phyloP scores from a whole-genome alignment of 805 yeast species.

The Yarrowia hollandica region DNA sequence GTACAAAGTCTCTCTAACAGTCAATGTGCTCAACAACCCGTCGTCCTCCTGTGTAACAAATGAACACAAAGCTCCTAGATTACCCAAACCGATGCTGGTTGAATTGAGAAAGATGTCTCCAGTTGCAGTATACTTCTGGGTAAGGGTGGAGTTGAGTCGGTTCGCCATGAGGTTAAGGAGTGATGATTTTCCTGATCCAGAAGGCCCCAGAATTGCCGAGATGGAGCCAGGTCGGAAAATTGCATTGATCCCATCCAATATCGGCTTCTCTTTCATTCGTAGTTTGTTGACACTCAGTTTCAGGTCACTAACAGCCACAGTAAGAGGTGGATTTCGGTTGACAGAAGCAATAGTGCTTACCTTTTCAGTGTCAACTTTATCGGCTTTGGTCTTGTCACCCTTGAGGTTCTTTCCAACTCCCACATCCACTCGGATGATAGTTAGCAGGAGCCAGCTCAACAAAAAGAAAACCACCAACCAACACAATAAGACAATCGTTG shows the following conservation, averaged over 20 bases:
- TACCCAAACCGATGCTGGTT: not conserved
- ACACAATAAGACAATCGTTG: constrained; percentile 58
- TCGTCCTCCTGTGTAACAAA: constrained; percentile 83
- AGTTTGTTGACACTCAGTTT: constrained; percentile 33
- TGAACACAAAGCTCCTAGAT: constrained; percentile 50
- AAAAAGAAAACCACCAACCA: constrained; percentile 59
- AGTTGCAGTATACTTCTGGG: constrained; percentile 39
- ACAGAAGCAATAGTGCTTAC: constrained; percentile 34
- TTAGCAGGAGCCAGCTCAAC: constrained; percentile 51
- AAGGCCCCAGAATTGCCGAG: constrained; percentile 78
- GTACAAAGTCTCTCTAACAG: constrained; percentile 73
- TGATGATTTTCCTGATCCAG: constrained; percentile 77
- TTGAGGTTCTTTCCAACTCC: constrained; percentile 46
- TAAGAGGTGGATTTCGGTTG: constrained; percentile 22
- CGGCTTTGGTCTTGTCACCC: not conserved
- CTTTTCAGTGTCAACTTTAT: not conserved
- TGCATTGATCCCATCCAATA: constrained; percentile 53
- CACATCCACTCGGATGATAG: constrained; percentile 53
- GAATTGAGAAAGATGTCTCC: constrained; percentile 53
- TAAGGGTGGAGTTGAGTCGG: constrained; percentile 48
- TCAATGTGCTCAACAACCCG: constrained; percentile 64
- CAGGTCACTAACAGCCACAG: constrained; percentile 5
- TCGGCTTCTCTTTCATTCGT: constrained; percentile 39
- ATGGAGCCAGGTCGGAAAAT: constrained; percentile 55
- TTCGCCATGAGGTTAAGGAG: constrained; percentile 63